phyloP scores from a whole-genome alignment of 371 early-diverging fungal species.

The Mortierella sp. region DNA sequence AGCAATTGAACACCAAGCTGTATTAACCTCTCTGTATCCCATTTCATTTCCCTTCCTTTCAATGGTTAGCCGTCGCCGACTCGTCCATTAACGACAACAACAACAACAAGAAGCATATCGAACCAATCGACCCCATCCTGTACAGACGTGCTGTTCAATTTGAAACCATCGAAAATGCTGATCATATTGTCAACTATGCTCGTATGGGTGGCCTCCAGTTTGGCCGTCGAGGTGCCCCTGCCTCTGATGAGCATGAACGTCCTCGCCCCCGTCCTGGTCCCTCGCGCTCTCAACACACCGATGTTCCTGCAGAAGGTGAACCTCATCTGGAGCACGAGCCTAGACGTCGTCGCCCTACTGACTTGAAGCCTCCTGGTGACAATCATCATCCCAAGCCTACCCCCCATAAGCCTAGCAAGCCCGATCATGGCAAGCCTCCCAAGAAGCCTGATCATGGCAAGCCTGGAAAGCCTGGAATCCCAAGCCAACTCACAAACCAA shows the following conservation, averaged over 20 bases:
- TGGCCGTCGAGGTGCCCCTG: neutral
- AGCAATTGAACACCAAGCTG: neutral
- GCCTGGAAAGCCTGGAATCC: slow-evolving; percentile 5
- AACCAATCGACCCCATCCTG: neutral
- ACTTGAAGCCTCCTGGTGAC: neutral
- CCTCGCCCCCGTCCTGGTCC: slow-evolving; percentile 17
- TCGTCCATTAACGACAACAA: neutral
- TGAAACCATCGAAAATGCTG: neutral
- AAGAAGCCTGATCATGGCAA: slow-evolving; percentile 20
- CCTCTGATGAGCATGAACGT: slow-evolving; percentile 6
- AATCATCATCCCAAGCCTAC: slow-evolving; percentile 18
- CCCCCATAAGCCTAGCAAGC: neutral
- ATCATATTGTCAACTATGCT: neutral
- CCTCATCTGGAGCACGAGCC: slow-evolving; percentile 6
- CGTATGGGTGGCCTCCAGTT: neutral
- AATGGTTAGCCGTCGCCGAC: neutral
- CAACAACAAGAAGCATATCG: neutral
- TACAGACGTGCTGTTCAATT: neutral
- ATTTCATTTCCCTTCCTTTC: neutral
- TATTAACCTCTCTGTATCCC: neutral
- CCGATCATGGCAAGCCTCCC: slow-evolving; percentile 5
- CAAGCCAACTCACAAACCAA: slow-evolving; percentile 13
- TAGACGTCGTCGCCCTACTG: slow-evolving; percentile 17
- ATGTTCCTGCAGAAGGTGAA: neutral
- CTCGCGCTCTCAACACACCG: slow-evolving; percentile 10